Base-by-base conservation (phyloP, 164 flowering plant genomes). In the Vitis amurensis region DNA sequence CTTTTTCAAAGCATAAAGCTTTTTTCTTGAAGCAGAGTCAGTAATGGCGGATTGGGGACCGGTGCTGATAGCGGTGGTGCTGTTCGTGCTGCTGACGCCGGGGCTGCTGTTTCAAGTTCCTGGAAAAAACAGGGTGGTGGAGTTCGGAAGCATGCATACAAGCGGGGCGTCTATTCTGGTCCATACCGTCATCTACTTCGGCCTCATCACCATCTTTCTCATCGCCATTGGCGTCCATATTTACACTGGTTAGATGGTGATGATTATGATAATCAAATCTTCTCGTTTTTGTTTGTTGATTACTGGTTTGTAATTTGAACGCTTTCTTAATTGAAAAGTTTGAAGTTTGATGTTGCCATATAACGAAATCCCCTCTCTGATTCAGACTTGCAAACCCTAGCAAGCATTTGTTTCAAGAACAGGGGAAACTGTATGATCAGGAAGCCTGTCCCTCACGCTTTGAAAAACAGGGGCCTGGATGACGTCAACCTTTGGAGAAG, bases 21-120 rank as follows among this genome's bases (percentile, higher is more conserved):
- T 44, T 19, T 15, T 14, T 64, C 30, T 2, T 61, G 11, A 15
- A 17, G 14, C 11, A 19, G 44, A 30, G 53, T 27, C 12, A 52
- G 9, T 1, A 29, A 81, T 82, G 87, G 84, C 86, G 30, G 88
- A 84, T 71, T 84, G 83, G 86, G 86, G 81, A 7, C 84, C 88
- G 4, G 82, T 84, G 55, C 23, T 84, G 19, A 68, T 84, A 49
- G 84, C 85, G 23, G 77, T 77, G 71, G 78, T 82, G 76, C 79
- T 84, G 68, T 84, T 84, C 48, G 81, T 84, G 67, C 58, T 84
- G 63, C 13, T 84, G 69, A 62, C 71, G 5, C 87, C 87, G 1
- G 88, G 88, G 57, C 73, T 84, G 29, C 27, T 84, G 63, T 79
- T 84, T 67, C 88, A 84, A 73, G 74, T 84, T 0, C 88, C 88